A percentile compares a stretch with the other conserved stretches of the same genome.
Evolutionary conservation across 345 rosid genomes (phyloP).

Genomic region (sweet orange (Citrus sinensis)): DVS_A1.0 CM039166.1:18372001-18372500

Average conservation of each 20-base stretch:
- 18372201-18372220: no score
- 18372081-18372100: not conserved
- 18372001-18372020: no score
- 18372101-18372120: not conserved
- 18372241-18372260: no score
- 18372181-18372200: no score
- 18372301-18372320: conserved; percentile 33
- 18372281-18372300: conserved; percentile 28
- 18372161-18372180: not conserved
- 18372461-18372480: conserved; percentile 56
- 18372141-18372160: conserved; percentile 8
- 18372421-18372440: conserved; percentile 52
- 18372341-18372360: not conserved
- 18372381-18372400: conserved; percentile 55
- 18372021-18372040: not conserved
- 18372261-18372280: no score
- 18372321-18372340: not conserved
- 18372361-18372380: conserved; percentile 24
- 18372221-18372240: no score
- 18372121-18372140: conserved; percentile 19
- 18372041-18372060: not conserved
- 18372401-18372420: conserved; percentile 57
- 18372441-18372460: conserved; percentile 35
- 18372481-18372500: conserved; percentile 9
- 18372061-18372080: not conserved